Percentiles rank a stretch among this genome's conserved stretches.
Evolutionary conservation across 352 stramenopile genomes (phyloP).

Genomic region (Sclerospora graminicola): DNA sequence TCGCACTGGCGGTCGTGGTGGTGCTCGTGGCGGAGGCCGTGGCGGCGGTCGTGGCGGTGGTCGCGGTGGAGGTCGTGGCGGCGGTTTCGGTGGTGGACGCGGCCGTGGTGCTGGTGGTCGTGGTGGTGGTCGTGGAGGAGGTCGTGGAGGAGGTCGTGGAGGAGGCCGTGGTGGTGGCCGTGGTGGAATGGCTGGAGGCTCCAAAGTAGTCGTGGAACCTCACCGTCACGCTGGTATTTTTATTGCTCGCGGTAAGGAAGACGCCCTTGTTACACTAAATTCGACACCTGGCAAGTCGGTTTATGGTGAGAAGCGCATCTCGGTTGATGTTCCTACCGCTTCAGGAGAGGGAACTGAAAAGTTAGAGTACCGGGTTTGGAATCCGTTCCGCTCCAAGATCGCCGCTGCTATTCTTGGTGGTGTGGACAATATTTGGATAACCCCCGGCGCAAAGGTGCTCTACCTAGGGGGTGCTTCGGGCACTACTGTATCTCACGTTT

Average conservation of each 20-base stretch:
- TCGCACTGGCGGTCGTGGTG: slow-evolving; percentile 36
- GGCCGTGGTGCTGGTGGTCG: slow-evolving; percentile 33
- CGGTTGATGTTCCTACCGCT: slow-evolving; percentile 90
- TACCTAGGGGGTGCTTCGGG: slow-evolving; percentile 98
- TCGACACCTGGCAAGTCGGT: slow-evolving; percentile 97
- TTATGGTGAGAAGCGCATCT: slow-evolving; percentile 99
- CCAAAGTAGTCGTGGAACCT: slow-evolving; percentile 96
- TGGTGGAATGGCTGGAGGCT: slow-evolving; percentile 91
- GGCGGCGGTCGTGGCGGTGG: slow-evolving; percentile 32
- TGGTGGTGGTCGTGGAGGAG: slow-evolving; percentile 28
- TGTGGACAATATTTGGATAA: slow-evolving; percentile 98
- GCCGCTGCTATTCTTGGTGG: slow-evolving; percentile 97
- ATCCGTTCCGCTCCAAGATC: slow-evolving; percentile 99
- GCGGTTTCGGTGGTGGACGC: slow-evolving; percentile 22
- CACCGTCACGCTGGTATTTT: slow-evolving; percentile 98
- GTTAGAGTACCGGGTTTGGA: slow-evolving; percentile 99
- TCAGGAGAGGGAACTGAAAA: slow-evolving; percentile 90
- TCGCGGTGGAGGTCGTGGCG: slow-evolving; percentile 36
- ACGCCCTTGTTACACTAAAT: slow-evolving; percentile 98
- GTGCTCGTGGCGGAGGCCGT: slow-evolving; percentile 36
- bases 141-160: slow-evolving; percentile 43
- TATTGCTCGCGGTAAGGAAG: slow-evolving; percentile 97
- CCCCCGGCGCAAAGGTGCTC: slow-evolving; percentile 95
- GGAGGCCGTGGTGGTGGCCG: slow-evolving; percentile 47
- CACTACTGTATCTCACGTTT: slow-evolving; percentile 98